A percentile compares a stretch with the other conserved stretches of the same genome.
Conservation (phyloP, 192 early-diverging fungal genomes). For the Spizellomyces sp. region DNA sequence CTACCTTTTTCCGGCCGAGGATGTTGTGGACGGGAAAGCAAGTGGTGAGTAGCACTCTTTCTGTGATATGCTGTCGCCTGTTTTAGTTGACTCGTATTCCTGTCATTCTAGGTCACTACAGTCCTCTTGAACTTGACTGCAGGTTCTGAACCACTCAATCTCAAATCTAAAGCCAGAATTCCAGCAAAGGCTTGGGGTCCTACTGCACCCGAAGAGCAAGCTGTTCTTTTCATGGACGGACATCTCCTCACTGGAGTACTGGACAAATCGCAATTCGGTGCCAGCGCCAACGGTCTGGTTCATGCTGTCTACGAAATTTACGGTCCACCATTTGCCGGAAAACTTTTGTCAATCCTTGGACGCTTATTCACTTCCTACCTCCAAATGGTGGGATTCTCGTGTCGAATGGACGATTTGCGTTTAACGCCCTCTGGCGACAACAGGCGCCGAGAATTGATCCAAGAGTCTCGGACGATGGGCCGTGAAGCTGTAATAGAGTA, state of each 20-base stretch:
- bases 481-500: slow-evolving; percentile 73
- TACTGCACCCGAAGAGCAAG: slow-evolving; percentile 76
- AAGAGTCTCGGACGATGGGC: slow-evolving; percentile 63
- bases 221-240: slow-evolving; percentile 85
- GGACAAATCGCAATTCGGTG: slow-evolving; percentile 98
- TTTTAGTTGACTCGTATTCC: slow-evolving; percentile 42
- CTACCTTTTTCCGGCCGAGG: slow-evolving; percentile 83
- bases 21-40: slow-evolving; percentile 98
- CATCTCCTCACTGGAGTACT: slow-evolving; percentile 90
- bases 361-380: slow-evolving; percentile 89
- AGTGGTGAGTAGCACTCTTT: slow-evolving; percentile 49
- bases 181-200: slow-evolving; percentile 84
- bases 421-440: slow-evolving; percentile 82
- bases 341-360: slow-evolving; percentile 86
- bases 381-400: slow-evolving; percentile 89
- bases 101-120: slow-evolving; percentile 53
- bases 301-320: slow-evolving; percentile 97
- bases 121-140: slow-evolving; percentile 86
- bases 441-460: slow-evolving; percentile 73
- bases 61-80: slow-evolving; percentile 1
- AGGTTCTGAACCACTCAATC: slow-evolving; percentile 75
- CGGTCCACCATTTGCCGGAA: slow-evolving; percentile 83
- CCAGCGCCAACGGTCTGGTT: slow-evolving; percentile 86
- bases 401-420: slow-evolving; percentile 97
- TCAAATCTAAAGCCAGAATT: slow-evolving; percentile 87